Evolutionary conservation across 495 filamentous ascomycete genomes (phyloP).

Genomic region (Neurospora sp.): DNA sequence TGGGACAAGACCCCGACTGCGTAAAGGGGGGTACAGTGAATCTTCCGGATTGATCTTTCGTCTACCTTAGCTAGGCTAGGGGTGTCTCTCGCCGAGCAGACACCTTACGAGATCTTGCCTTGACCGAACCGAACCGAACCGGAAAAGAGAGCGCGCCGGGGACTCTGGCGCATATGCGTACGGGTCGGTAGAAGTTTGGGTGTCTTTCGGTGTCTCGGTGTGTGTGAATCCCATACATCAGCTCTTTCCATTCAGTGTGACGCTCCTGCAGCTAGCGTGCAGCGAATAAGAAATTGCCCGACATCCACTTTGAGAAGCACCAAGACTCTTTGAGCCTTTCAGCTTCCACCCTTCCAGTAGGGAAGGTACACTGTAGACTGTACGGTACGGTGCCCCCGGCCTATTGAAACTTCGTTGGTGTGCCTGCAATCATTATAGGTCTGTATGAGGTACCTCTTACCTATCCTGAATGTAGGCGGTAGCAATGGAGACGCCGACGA

Average conservation of each 20-base stretch:
- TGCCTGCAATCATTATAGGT: neutral
- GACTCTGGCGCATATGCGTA: neutral
- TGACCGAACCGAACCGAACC: neutral
- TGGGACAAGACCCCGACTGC: neutral
- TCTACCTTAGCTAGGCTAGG: neutral
- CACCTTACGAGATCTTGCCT: neutral
- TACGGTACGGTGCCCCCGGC: neutral
- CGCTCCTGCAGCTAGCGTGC: slow-evolving; percentile 10
- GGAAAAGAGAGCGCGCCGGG: neutral
- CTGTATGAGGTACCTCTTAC: neutral
- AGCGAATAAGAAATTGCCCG: slow-evolving; percentile 29
- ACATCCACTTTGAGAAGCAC: slow-evolving; percentile 22
- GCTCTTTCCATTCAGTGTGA: slow-evolving; percentile 5
- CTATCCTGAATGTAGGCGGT: neutral
- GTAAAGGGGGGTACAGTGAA: neutral
- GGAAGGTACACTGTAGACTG: neutral
- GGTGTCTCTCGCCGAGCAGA: neutral
- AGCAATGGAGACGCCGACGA: neutral
- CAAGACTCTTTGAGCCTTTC: neutral
- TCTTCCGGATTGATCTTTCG: neutral
- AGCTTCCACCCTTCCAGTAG: neutral
- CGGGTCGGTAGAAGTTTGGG: neutral
- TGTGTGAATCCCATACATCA: too few species aligned
- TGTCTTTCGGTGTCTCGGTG: neutral
- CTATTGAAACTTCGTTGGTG: neutral